phyloP scores from a whole-genome alignment of 2,329 filamentous ascomycete species.

The Exophiala sp. region DNA sequence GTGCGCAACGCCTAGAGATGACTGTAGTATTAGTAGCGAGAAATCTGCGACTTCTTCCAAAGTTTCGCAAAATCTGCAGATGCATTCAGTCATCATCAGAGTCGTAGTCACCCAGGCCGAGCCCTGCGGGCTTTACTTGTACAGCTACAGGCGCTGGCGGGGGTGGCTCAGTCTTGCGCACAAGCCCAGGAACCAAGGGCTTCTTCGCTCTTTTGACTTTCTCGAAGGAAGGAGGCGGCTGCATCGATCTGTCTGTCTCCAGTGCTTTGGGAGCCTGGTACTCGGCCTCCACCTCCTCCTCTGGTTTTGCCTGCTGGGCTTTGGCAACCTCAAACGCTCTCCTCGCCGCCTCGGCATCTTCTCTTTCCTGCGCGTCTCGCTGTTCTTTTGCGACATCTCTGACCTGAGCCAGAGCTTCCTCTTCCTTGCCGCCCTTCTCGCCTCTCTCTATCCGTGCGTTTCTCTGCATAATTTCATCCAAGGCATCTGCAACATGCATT shows the following conservation, averaged over 20 bases:
- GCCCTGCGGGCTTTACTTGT: slow-evolving; percentile 6
- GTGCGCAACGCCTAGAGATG: too few relatives aligned
- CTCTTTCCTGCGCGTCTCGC: slow-evolving; percentile 65
- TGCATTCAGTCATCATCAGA: slow-evolving; percentile 24
- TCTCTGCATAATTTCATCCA: slow-evolving; percentile 88
- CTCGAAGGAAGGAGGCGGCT: slow-evolving; percentile 64
- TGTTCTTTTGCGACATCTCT: slow-evolving; percentile 57
- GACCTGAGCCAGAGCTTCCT: slow-evolving; percentile 54
- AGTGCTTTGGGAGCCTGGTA: slow-evolving; percentile 32
- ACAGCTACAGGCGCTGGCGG: slow-evolving; percentile 3
- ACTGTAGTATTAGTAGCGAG: too few relatives aligned
- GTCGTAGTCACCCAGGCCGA: slow-evolving; percentile 26
- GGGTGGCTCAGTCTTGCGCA: slow-evolving; percentile 61
- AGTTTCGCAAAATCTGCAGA: too few relatives aligned
- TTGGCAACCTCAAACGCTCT: slow-evolving; percentile 69
- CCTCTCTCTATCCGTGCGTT: slow-evolving; percentile 84
- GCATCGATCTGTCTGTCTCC: slow-evolving; percentile 22
- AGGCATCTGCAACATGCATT: slow-evolving; percentile 92
- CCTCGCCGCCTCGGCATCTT: slow-evolving; percentile 78
- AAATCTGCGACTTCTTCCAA: too few relatives aligned
- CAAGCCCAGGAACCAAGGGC: slow-evolving; percentile 67
- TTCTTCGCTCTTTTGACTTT: slow-evolving; percentile 83
- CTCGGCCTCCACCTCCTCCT: slow-evolving; percentile 50
- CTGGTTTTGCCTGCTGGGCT: slow-evolving; percentile 51
- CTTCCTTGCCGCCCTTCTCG: slow-evolving; percentile 61